Evolutionary conservation across 805 yeast species (phyloP), one percentile per base, ranked within the genome.

Genomic region (Starmerella floricola): DNA sequence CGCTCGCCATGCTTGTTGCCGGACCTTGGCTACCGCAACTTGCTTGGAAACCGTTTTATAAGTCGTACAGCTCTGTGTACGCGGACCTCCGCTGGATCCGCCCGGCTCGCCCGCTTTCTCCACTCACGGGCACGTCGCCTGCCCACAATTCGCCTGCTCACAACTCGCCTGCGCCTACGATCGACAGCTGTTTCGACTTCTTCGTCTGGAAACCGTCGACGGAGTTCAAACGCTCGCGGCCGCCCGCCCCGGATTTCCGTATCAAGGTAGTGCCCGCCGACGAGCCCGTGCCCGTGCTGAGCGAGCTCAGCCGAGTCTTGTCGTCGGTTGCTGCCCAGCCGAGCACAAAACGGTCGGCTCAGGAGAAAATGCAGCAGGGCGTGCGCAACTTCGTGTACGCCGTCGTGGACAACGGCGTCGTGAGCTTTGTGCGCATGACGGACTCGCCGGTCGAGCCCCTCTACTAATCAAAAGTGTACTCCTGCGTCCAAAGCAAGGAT

Each of bases 161-260:
- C n/a, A n/a, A n/a, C n/a, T n/a, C n/a, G n/a, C n/a, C n/a, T n/a
- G n/a, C n/a, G n/a, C n/a, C n/a, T n/a, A n/a, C n/a, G n/a, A n/a
- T n/a, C n/a, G n/a, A n/a, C n/a, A 23, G 23, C 18, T n/a, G 13
- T n/a, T 61, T 79, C 2, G 64, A 72, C 0, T 86, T 67, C 52
- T 68, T 79, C 53, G 81, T 83, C 2, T 87, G 95, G 95, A 85
- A 82, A 57, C 96, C 97, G 1, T 45, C 55, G 4, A 52, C 81
- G 0, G 61, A 65, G 2, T 87, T 81, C 63, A 77, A 76, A 45
- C 85, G 85, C 52, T 76, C 74, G 27, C 53, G 56, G 18, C 93
- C 94, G 1, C 59, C 60, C 0, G 49, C 40, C n/a, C 94, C 95
- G 1, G 87, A 87, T 57, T 87, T 73, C 56, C 84, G 78, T 51